These are phyloP conservation scores for Penicillium brevicompactum DNA, from an alignment of 2,329 filamentous ascomycete species.

Conservation along the genomic window DNA sequence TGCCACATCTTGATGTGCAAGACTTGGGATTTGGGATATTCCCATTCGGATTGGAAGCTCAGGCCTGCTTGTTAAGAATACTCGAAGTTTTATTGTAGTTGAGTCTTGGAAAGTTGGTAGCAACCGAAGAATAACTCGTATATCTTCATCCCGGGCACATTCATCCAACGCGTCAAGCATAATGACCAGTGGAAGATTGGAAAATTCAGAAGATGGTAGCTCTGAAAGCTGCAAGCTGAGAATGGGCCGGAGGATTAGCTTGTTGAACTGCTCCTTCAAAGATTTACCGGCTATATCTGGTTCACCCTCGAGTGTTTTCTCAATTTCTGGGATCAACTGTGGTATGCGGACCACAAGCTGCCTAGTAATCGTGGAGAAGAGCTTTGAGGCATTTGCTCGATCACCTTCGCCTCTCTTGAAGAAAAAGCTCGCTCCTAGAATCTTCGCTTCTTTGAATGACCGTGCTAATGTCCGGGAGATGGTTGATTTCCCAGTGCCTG, in stretches of 20 bases:
- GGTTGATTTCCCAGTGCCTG: background rate
- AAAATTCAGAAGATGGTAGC: too few species aligned
- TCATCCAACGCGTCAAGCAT: constrained; percentile 33
- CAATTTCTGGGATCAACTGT: constrained; percentile 21
- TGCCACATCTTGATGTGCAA: constrained; percentile 23
- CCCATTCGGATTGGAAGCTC: constrained; percentile 28
- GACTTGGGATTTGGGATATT: constrained; percentile 14
- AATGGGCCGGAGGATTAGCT: constrained; percentile 31
- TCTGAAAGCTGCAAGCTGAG: background rate
- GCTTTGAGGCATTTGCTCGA: background rate
- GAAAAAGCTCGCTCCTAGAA: background rate
- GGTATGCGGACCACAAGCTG: constrained; percentile 36
- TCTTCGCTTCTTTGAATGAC: background rate
- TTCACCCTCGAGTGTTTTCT: constrained; percentile 26
- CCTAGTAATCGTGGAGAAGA: constrained; percentile 19
- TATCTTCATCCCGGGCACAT: constrained; percentile 23
- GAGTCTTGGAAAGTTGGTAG: constrained; percentile 16
- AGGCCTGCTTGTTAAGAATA: constrained; percentile 33
- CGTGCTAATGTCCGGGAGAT: background rate
- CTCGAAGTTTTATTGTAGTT: constrained; percentile 18
- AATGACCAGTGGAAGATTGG: background rate
- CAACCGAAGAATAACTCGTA: constrained; percentile 25
- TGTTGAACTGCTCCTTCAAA: constrained; percentile 31
- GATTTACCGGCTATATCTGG: constrained; percentile 27
- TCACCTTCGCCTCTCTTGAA: background rate